Conservation (phyloP, 1,284 basidiomycete genomes). For the Cryptococcus jaspeensis region DNA sequence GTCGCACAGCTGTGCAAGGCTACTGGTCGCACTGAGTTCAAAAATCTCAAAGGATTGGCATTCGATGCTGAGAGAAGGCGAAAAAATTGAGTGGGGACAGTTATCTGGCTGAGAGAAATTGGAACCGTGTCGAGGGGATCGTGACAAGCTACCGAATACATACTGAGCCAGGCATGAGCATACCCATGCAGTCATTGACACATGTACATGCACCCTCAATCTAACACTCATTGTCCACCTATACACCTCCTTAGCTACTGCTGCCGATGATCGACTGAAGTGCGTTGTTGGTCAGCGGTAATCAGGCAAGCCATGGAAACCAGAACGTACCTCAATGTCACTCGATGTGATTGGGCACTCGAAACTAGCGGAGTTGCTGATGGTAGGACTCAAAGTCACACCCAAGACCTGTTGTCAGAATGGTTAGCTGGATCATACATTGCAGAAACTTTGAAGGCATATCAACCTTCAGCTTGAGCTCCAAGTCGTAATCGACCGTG, state of each 20-base stretch:
- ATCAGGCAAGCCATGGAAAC: background rate
- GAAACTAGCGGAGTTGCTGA: slow-evolving; percentile 67
- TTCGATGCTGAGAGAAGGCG: slow-evolving; percentile 35
- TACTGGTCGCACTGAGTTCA: slow-evolving; percentile 75
- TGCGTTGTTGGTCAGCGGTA: background rate
- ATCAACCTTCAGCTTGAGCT: slow-evolving; percentile 30
- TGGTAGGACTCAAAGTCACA: slow-evolving; percentile 66
- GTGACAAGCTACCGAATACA: too few relatives aligned
- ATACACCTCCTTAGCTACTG: background rate
- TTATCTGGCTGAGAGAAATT: too few relatives aligned
- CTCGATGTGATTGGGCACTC: slow-evolving; percentile 59
- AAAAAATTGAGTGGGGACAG: background rate
- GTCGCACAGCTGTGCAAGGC: slow-evolving; percentile 65
- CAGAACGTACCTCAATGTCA: slow-evolving; percentile 53
- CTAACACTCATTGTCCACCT: background rate
- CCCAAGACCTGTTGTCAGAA: slow-evolving; percentile 56
- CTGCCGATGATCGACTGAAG: slow-evolving; percentile 14
- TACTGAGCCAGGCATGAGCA: too few relatives aligned
- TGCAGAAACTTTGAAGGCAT: background rate
- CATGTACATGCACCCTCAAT: background rate
- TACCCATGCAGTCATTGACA: background rate
- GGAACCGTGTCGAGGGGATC: background rate
- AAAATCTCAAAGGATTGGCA: slow-evolving; percentile 56
- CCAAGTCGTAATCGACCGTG: slow-evolving; percentile 63
- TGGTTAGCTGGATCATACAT: background rate